A percentile compares a stretch with the other conserved stretches of the same genome.
These are phyloP conservation scores for Amylocarpus encephaloides DNA, from an alignment of 2,329 filamentous ascomycete genomes.

Conservation along the genomic window DNA sequence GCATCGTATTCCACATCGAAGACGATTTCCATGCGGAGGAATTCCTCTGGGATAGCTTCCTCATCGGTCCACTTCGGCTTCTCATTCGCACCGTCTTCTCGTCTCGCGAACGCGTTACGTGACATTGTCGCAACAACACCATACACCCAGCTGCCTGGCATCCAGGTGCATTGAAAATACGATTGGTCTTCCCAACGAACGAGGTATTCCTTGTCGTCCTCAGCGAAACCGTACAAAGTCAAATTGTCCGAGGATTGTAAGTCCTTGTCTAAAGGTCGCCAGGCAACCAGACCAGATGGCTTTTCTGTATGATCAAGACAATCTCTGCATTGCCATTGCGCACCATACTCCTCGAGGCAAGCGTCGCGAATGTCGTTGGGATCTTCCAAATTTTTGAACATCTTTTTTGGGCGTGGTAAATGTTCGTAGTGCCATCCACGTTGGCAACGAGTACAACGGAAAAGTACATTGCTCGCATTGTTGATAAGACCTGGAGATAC, in stretches of 20 bases:
- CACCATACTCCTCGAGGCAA: constrained; percentile 64
- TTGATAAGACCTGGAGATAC: constrained; percentile 63
- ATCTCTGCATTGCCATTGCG: constrained; percentile 74
- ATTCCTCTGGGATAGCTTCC: constrained; percentile 85
- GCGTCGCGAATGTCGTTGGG: constrained; percentile 48
- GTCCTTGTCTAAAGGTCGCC: constrained; percentile 64
- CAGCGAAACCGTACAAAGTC: constrained; percentile 49
- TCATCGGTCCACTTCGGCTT: constrained; percentile 63
- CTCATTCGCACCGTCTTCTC: constrained; percentile 51
- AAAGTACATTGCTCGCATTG: constrained; percentile 69
- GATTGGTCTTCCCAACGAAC: constrained; percentile 80
- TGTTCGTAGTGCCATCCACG: constrained; percentile 82
- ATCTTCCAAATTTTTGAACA: constrained; percentile 33
- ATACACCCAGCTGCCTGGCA: constrained; percentile 83
- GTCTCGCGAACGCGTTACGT: constrained; percentile 71
- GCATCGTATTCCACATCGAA: constrained; percentile 68
- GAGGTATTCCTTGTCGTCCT: constrained; percentile 85
- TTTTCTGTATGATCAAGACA: constrained; percentile 62
- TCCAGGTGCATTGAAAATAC: constrained; percentile 79
- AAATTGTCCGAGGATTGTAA: constrained; percentile 44
- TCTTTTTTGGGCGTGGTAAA: constrained; percentile 46
- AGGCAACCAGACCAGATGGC: constrained; percentile 75
- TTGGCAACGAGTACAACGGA: constrained; percentile 72
- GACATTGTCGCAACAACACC: constrained; percentile 58
- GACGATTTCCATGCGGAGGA: constrained; percentile 79